Conservation (phyloP, 306 rosid genomes). For the Senna siamea region DNA sequence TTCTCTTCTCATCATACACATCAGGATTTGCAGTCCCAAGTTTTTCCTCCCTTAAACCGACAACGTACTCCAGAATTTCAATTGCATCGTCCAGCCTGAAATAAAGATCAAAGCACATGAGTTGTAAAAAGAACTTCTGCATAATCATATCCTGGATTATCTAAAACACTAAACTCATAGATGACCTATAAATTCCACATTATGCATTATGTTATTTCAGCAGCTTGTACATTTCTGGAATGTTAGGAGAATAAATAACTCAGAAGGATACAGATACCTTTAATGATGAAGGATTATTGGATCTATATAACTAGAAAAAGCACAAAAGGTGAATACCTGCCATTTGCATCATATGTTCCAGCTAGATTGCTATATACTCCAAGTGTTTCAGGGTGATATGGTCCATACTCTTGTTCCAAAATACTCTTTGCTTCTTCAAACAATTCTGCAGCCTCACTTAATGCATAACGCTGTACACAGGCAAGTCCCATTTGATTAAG, state of each 20-base stretch:
- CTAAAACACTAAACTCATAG: conserved; percentile 8
- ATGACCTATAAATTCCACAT: too few species aligned
- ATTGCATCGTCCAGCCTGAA: conserved; percentile 94
- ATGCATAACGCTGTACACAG: conserved; percentile 77
- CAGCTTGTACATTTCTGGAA: too few species aligned
- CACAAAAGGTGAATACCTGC: too few species aligned
- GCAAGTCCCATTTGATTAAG: conserved; percentile 97
- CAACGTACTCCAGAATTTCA: conserved; percentile 79
- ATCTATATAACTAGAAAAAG: too few species aligned
- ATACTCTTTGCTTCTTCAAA: conserved; percentile 87
- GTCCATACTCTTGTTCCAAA: conserved; percentile 87
- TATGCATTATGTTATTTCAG: too few species aligned
- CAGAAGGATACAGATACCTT: too few species aligned
- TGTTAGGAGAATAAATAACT: too few species aligned
- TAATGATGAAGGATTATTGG: too few species aligned
- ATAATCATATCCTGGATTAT: conserved; percentile 9
- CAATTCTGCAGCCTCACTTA: conserved; percentile 72
- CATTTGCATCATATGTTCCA: conserved; percentile 89
- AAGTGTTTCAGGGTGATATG: conserved; percentile 92
- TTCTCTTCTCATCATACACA: conserved; percentile 86
- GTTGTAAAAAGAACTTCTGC: too few species aligned
- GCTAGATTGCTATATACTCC: conserved; percentile 96
- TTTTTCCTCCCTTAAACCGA: conserved; percentile 86
- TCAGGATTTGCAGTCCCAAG: conserved; percentile 99
- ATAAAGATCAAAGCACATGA: conserved; percentile 27